Percentiles rank a stretch among this genome's conserved stretches.
Conservation (phyloP, 192 early-diverging fungal species). For the Coemansia sp. region DNA sequence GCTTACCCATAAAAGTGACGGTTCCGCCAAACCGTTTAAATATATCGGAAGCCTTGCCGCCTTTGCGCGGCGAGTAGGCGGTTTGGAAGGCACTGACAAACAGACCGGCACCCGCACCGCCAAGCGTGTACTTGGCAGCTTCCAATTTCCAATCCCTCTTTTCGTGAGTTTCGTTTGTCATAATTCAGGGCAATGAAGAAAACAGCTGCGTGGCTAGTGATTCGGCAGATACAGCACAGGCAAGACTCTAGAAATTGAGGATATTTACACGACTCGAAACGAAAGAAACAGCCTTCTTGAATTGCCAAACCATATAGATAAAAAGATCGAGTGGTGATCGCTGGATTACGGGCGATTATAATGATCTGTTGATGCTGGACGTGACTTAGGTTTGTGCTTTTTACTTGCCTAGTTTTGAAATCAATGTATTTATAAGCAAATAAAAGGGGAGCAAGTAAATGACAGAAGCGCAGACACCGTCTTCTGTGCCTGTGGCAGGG, state of each 20-base stretch:
- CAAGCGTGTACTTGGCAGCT: slow-evolving; percentile 49
- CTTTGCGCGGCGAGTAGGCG: slow-evolving; percentile 49
- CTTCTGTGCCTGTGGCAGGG: neutral
- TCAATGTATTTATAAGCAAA: neutral
- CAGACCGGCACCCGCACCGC: slow-evolving; percentile 65
- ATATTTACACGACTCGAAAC: neutral
- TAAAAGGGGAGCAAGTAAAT: neutral
- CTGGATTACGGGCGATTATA: neutral
- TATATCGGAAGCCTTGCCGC: slow-evolving; percentile 54
- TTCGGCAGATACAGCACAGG: neutral
- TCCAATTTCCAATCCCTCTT: slow-evolving; percentile 47
- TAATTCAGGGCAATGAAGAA: neutral
- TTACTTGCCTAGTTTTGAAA: neutral
- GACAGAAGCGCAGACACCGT: neutral
- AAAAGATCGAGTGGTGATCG: neutral
- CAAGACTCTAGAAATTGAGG: neutral
- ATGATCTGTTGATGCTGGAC: neutral
- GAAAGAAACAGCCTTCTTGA: neutral
- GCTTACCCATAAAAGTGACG: slow-evolving; percentile 70
- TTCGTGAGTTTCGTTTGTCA: slow-evolving; percentile 9
- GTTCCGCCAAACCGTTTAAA: slow-evolving; percentile 65
- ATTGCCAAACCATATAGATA: neutral
- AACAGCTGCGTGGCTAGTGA: neutral
- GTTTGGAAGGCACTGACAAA: slow-evolving; percentile 71
- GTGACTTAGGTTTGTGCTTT: neutral